Base-by-base conservation (phyloP, 2,329 filamentous ascomycete genomes). In the Cladosporium oxysporum region DNA sequence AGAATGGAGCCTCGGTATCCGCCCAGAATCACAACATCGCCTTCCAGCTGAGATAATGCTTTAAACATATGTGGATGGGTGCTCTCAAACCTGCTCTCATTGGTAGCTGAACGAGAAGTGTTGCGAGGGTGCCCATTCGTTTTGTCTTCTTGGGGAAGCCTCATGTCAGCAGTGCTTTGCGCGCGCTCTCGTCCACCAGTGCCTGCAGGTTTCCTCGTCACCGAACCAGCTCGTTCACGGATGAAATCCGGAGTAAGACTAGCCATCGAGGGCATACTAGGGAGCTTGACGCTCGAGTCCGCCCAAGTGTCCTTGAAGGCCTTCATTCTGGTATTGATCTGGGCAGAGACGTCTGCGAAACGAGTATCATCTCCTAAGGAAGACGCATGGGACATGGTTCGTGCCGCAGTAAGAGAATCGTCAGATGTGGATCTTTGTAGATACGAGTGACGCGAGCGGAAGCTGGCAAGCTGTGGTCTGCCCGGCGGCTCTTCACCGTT, bases 1-100 rank as follows among this genome's bases (percentile, higher is more conserved):
- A 98, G 79, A n/a, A 97, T 85, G 0, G 93, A 97, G 3, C 94
- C 94, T 69, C 94, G 86, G 75, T 97, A 97, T 16, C 94, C 94
- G 23, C 94, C 94, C 74, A 98, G 84, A 33, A 97, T 83, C 8
- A 98, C 92, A 8, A 98, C 77, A 74, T 98, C 94, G 0, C 94
- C 93, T 0, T 88, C 91, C 26, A 97, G 80, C 5, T 87, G 82
- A 57, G 90, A 87, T 57, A 96, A 74, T 1, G 87, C 87, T 66
- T 83, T 78, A 61, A 75, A 80, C 74, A 74, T 83, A 73, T 89
- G 84, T 68, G 87, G 76, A 72, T 82, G 78, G 68, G 81, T 71
- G 66, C 74, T 44, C 21, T 62, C 59, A 66, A 76, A 72, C 16
- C 74, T 72, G 8, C 49, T 64, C 8, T 68, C 66, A 7, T 57